Evolutionary conservation across 768 basidiomycete genomes (phyloP), one percentile per base, ranked within the genome.

Genomic region (Boletellus ananiceps): DNA sequence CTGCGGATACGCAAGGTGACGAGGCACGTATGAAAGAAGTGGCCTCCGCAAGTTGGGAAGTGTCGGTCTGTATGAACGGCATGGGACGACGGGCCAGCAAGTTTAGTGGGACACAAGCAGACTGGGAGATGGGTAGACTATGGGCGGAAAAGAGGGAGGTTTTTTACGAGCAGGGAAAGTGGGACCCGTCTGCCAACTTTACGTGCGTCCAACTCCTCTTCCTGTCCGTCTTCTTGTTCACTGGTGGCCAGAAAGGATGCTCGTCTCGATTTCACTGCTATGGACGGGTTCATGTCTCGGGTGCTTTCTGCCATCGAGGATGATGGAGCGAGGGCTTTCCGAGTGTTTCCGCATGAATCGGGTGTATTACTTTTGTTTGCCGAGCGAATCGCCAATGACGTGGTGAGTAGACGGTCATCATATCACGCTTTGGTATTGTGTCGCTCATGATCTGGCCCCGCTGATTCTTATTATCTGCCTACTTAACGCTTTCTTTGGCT

Each of bases 121-220:
- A 91, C 49, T 94, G 90, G 90, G 94, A 95, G 68, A 83, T 96
- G 75, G 90, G 90, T 1, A 86, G 91, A 56, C 85, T 94, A 15
- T 99, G 95, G 91, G 84, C 89, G 1, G 94, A 99, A 69, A 94
- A 95, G 72, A 74, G 88, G 39, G 93, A 95, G 65, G 83, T 97
- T 18, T 93, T 98, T 58, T 97, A 95, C 66, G 86, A 93, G 55
- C 80, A 81, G 49, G 82, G 79, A 7, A 76, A 78, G 41, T 93
- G 90, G 86, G 78, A 87, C 54, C 80, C 93, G 0, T 63, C 87
- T 46, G 83, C 86, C 52, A 99, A 98, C 68, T 80, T 88, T 62
- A 84, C 82, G 82, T 84, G 67, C 61, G 82, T 72, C 31, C 3
- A 18, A 39, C 11, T 36, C 40, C 7, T 11, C 5, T 8, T 31